phyloP scores from a whole-genome alignment of 768 basidiomycete genomes.

The Cystofilobasidium macerans region DNA sequence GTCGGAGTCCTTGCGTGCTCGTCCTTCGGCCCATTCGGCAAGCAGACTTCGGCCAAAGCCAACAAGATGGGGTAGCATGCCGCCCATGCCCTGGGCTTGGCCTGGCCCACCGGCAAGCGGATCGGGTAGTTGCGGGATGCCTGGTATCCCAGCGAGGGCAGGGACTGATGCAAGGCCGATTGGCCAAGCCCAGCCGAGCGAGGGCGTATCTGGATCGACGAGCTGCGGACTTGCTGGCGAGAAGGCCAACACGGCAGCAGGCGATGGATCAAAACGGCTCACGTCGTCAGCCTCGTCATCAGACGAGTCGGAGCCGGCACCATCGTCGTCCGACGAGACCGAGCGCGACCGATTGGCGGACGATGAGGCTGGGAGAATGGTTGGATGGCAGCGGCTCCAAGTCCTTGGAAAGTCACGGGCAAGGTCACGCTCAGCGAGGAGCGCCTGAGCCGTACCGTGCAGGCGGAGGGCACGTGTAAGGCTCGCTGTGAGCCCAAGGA shows the following conservation, averaged over 20 bases:
- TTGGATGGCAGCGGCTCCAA: neutral
- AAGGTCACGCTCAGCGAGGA: conserved; percentile 4
- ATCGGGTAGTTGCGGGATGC: neutral
- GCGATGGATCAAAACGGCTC: no score
- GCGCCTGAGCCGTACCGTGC: conserved; percentile 3
- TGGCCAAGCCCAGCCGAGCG: conserved; percentile 17
- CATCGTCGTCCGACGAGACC: neutral
- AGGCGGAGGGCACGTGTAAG: conserved; percentile 8
- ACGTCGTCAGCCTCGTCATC: neutral
- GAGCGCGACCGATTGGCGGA: no score
- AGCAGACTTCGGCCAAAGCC: conserved; percentile 22
- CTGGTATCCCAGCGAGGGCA: neutral
- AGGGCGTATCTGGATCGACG: conserved; percentile 17
- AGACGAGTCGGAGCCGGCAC: neutral
- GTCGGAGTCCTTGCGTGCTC: neutral
- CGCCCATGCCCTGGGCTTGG: conserved; percentile 2
- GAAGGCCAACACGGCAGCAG: neutral
- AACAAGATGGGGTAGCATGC: conserved; percentile 24
- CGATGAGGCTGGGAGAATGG: neutral
- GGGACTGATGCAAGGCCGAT: conserved; percentile 4
- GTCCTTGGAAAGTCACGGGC: conserved; percentile 10
- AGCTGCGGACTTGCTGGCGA: neutral
- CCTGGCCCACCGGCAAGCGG: neutral
- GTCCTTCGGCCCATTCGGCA: conserved; percentile 13
- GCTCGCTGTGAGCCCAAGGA: conserved; percentile 2